phyloP scores from a whole-genome alignment of 495 filamentous ascomycete genomes.

The Tuber borchii region DNA sequence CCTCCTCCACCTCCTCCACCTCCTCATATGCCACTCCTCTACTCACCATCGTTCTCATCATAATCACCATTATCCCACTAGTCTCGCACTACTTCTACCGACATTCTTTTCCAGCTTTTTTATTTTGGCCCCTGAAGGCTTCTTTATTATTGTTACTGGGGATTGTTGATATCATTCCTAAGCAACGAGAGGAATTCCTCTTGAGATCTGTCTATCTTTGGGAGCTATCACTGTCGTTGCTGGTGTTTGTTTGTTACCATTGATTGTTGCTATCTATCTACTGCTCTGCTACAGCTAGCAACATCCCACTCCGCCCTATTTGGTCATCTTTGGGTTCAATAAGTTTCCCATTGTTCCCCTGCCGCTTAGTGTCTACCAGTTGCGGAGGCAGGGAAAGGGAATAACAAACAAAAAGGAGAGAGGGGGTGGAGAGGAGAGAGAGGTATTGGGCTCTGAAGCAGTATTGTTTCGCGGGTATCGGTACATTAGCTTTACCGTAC shows the following conservation, averaged over 20 bases:
- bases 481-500: background rate
- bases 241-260: background rate
- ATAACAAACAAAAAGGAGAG: background rate
- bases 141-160: background rate
- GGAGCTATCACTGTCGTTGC: background rate
- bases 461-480: background rate
- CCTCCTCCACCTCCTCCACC: background rate
- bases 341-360: background rate
- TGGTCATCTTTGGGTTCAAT: background rate
- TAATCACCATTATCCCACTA: background rate
- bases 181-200: background rate
- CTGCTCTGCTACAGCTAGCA: background rate
- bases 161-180: background rate
- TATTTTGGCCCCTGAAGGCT: background rate
- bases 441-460: background rate
- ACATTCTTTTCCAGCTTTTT: background rate
- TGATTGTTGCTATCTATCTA: background rate
- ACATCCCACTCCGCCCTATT: background rate
- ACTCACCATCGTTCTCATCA: background rate
- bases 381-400: background rate
- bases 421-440: background rate
- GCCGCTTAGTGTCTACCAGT: background rate
- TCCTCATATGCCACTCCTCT: background rate
- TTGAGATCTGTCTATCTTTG: background rate
- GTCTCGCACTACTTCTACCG: background rate